Conservation (phyloP, 139 green algal genomes). For the Picochlorum costavermella region DNA sequence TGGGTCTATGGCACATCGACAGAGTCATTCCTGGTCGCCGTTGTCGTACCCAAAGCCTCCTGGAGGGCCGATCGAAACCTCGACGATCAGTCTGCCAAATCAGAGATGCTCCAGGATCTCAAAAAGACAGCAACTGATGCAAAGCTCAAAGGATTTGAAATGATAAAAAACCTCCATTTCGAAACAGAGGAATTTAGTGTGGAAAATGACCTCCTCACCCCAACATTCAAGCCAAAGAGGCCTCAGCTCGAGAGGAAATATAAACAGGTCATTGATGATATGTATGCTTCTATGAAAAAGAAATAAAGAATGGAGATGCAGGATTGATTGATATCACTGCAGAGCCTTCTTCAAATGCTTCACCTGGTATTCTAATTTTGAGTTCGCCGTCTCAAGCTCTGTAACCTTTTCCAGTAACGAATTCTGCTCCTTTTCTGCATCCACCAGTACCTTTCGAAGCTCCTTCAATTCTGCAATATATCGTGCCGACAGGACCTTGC, state of each 20-base stretch:
- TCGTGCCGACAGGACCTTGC: neutral
- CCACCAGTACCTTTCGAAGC: slow-evolving; percentile 16
- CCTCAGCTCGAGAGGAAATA: slow-evolving; percentile 63
- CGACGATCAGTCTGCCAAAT: slow-evolving; percentile 9
- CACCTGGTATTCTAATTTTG: slow-evolving; percentile 37
- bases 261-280: slow-evolving; percentile 45
- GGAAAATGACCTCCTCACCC: slow-evolving; percentile 61
- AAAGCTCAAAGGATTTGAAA: slow-evolving; percentile 75
- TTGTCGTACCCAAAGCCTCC: slow-evolving; percentile 74
- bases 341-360: slow-evolving; percentile 32
- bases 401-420: slow-evolving; percentile 7
- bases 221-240: slow-evolving; percentile 84
- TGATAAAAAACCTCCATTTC: slow-evolving; percentile 56
- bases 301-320: slow-evolving; percentile 4
- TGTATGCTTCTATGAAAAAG: slow-evolving; percentile 43
- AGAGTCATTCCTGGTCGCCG: slow-evolving; percentile 61
- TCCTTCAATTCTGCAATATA: slow-evolving; percentile 22
- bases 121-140: slow-evolving; percentile 57
- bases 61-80: slow-evolving; percentile 11
- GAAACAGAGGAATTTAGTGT: slow-evolving; percentile 42
- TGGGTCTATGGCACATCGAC: slow-evolving; percentile 81
- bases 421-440: slow-evolving; percentile 21
- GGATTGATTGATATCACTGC: slow-evolving; percentile 6
- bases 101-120: slow-evolving; percentile 46
- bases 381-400: slow-evolving; percentile 14